These are phyloP conservation scores for Colletotrichum sp. DNA, from an alignment of 2,329 filamentous ascomycete genomes.

Conservation along the genomic window DNA sequence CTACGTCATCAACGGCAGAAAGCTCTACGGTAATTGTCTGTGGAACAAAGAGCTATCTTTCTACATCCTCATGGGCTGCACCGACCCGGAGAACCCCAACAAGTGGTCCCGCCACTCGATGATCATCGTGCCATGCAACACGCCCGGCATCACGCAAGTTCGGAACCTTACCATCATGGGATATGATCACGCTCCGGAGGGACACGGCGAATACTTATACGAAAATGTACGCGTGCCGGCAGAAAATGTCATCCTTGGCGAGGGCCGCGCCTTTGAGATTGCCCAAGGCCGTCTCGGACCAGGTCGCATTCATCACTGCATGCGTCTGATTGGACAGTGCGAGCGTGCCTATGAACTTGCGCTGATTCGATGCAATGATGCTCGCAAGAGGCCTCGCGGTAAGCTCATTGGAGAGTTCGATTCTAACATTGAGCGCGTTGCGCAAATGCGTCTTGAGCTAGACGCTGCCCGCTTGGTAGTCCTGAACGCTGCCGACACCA, in stretches of 20 bases:
- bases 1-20: conserved; percentile 85
- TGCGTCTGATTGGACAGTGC: conserved; percentile 89
- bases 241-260: conserved; percentile 87
- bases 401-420: conserved; percentile 87
- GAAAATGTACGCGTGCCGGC: conserved; percentile 86
- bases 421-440: conserved; percentile 93
- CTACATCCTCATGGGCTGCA: conserved; percentile 97
- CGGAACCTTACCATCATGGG: conserved; percentile 94
- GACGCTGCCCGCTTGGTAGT: conserved; percentile 89
- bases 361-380: conserved; percentile 91
- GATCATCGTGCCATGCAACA: conserved; percentile 80
- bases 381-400: conserved; percentile 87
- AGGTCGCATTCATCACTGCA: conserved; percentile 96
- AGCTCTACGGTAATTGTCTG: conserved; percentile 20
- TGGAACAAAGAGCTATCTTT: conserved; percentile 55
- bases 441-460: conserved; percentile 89
- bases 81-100: conserved; percentile 74
- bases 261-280: conserved; percentile 95
- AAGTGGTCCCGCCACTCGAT: conserved; percentile 92
- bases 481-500: conserved; percentile 92
- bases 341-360: conserved; percentile 94
- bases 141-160: conserved; percentile 88
- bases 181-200: conserved; percentile 96
- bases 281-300: conserved; percentile 96
- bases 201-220: conserved; percentile 91